Percentiles rank a stretch among this genome's conserved stretches.
These are phyloP conservation scores for Neocallimastix lanati DNA, from an alignment of 192 early-diverging fungal species.

Conservation along the genomic window DNA sequence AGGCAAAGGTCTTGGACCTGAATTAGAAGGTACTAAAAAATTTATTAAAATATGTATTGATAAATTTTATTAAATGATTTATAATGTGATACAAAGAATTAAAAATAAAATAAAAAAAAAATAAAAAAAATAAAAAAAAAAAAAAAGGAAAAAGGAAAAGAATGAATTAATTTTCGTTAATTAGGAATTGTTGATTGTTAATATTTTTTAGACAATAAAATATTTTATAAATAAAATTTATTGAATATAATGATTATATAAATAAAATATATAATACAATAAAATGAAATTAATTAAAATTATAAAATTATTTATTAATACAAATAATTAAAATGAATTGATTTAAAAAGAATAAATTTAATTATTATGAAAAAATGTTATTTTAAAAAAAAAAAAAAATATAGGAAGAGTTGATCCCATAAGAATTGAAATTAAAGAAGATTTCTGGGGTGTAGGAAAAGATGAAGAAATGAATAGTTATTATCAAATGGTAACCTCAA, in stretches of 20 bases:
- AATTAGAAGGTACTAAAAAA: constrained; percentile 21
- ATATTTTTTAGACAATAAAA: no score
- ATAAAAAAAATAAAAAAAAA: no score
- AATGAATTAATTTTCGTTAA: no score
- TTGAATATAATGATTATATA: no score
- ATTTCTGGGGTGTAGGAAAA: constrained; percentile 46
- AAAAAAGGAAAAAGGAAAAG: no score
- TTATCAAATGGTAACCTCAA: constrained; percentile 32
- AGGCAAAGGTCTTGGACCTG: constrained; percentile 36
- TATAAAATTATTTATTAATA: background rate
- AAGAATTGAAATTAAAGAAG: constrained; percentile 41
- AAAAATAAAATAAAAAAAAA: no score
- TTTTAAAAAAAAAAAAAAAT: background rate
- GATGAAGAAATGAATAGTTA: constrained; percentile 28
- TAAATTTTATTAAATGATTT: no score
- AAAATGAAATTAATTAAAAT: background rate
- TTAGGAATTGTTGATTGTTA: no score
- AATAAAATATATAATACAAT: background rate
- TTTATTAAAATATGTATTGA: no score
- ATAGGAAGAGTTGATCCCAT: constrained; percentile 52
- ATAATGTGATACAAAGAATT: no score
- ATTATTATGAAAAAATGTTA: background rate
- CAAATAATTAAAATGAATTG: background rate
- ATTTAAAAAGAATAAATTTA: background rate
- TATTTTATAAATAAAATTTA: no score